Evolutionary conservation across 352 stramenopile genomes (phyloP), one percentile per base, ranked within the genome.

Genomic region (Phytopythium chamaehyphon): DNA sequence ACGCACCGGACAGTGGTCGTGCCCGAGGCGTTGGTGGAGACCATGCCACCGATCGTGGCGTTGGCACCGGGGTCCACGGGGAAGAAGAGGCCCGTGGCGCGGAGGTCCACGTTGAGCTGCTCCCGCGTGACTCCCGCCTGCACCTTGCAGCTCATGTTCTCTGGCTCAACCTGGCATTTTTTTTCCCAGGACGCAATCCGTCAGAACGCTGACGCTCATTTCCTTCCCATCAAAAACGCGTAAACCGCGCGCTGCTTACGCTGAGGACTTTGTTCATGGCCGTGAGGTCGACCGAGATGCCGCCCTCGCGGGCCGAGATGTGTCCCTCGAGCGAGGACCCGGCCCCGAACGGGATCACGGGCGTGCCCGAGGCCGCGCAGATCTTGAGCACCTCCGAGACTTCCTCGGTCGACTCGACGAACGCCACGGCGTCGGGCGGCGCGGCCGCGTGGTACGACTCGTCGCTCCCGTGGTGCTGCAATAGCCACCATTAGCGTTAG

Each of bases 21-120:
- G 15, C 87, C 88, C 11, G 85, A 96, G 1, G 86, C 91, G 42
- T 93, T 92, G 15, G 85, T 95, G 19, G 71, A 66, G 54, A 86
- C 69, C 96, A 98, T 98, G 42, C 96, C 96, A 16, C 96, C 96
- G 33, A 99, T 74, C 33, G 83, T 97, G 5, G 95, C 96, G 56
- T 98, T 96, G 10, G 96, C 93, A 28, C 96, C 96, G 7, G 96
- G 96, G 60, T 98, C 96, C n/a, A 99, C 88, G 11, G 95, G 83
- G 71, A 98, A 99, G 61, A 94, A 93, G 28, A 98, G 76, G 6
- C 91, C 93, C 16, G 84, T 93, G 24, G 83, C 76, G 24, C 76
- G 68, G 40, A 97, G 57, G 53, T 88, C 70, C 33, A 86, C 75
- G 63, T 98, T 98, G 19, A 98, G 66, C 61, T 88, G 73, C 52